A percentile compares a stretch with the other conserved stretches of the same genome.
These are phyloP conservation scores for Mortierella sp. DNA, from an alignment of 371 early-diverging fungal genomes.

Conservation along the genomic window DNA sequence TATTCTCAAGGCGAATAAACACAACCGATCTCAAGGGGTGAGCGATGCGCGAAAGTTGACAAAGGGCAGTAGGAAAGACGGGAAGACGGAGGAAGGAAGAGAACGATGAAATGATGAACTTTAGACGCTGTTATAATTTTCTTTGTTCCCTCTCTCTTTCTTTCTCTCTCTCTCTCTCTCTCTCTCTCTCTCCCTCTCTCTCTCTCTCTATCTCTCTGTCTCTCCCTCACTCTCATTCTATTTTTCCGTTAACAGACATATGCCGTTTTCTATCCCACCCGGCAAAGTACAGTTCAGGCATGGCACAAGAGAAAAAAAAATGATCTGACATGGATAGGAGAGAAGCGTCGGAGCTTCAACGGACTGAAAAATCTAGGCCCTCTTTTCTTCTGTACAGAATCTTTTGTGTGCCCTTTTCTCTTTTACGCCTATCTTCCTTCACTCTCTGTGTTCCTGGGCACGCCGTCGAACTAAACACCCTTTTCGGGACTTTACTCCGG, in stretches of 20 bases:
- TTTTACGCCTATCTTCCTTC: not conserved
- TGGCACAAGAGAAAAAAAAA: too few relatives aligned
- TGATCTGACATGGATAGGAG: not conserved
- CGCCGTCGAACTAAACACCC: not conserved
- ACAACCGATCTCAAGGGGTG: too few relatives aligned
- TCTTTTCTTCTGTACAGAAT: not conserved
- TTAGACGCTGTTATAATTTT: not conserved
- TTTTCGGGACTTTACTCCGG: not conserved
- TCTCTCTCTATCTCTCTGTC: too few relatives aligned
- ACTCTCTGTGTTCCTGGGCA: too few relatives aligned
- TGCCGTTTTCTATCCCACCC: not conserved
- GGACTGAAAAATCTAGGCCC: not conserved
- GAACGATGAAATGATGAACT: not conserved
- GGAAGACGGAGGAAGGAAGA: not conserved
- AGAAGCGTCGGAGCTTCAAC: not conserved
- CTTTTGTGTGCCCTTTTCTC: not conserved
- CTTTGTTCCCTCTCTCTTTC: not conserved
- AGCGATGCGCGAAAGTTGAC: too few relatives aligned
- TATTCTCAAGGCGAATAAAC: too few relatives aligned
- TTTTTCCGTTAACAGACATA: not conserved
- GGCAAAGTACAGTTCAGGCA: not conserved
- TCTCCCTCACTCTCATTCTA: not conserved
- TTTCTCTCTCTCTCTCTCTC: not conserved
- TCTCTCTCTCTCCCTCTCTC: too few relatives aligned
- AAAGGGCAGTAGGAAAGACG: not conserved